Percentiles rank a stretch among this genome's conserved stretches.
Evolutionary conservation across 257 asterid species (phyloP).

Genomic region (Avicennia marina): DNA sequence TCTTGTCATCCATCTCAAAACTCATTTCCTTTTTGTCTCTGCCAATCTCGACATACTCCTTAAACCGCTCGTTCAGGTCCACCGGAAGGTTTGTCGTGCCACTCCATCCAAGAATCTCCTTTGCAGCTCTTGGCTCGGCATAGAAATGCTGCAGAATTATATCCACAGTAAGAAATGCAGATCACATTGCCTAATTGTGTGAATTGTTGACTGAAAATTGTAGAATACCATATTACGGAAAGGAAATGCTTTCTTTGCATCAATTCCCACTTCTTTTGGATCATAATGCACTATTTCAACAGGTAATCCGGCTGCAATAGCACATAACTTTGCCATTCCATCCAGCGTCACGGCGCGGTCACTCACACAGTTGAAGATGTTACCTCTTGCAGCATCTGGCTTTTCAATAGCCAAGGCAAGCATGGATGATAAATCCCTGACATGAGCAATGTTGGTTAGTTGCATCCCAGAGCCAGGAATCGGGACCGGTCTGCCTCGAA

Average conservation of each 20-base stretch:
- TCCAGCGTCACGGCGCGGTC: slow-evolving; percentile 94
- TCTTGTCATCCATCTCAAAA: slow-evolving; percentile 88
- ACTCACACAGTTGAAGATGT: slow-evolving; percentile 80
- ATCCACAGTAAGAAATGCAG: not conserved
- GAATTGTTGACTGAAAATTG: not conserved
- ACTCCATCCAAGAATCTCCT: slow-evolving; percentile 85
- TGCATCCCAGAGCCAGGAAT: slow-evolving; percentile 97
- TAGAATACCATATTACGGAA: slow-evolving; percentile 87
- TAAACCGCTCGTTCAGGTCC: slow-evolving; percentile 80
- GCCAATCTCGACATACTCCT: slow-evolving; percentile 83
- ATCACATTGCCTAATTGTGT: not conserved
- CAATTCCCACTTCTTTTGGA: slow-evolving; percentile 77
- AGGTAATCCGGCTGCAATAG: slow-evolving; percentile 70
- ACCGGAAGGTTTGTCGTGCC: slow-evolving; percentile 64
- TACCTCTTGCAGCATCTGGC: slow-evolving; percentile 62
- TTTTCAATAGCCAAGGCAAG: slow-evolving; percentile 70
- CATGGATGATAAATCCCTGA: slow-evolving; percentile 83
- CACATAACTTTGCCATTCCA: slow-evolving; percentile 87
- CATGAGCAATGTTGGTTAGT: slow-evolving; percentile 83
- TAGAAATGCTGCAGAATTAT: slow-evolving; percentile 73
- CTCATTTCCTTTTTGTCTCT: slow-evolving; percentile 82
- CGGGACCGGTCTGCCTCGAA: slow-evolving; percentile 71
- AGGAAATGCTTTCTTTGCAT: slow-evolving; percentile 95
- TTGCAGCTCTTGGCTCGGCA: slow-evolving; percentile 92
- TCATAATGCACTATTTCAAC: slow-evolving; percentile 87